Percentiles rank a stretch among this genome's conserved stretches.
These are phyloP conservation scores for Alternaria ethzedia DNA, from an alignment of 2,329 filamentous ascomycete species.

Conservation along the genomic window DNA sequence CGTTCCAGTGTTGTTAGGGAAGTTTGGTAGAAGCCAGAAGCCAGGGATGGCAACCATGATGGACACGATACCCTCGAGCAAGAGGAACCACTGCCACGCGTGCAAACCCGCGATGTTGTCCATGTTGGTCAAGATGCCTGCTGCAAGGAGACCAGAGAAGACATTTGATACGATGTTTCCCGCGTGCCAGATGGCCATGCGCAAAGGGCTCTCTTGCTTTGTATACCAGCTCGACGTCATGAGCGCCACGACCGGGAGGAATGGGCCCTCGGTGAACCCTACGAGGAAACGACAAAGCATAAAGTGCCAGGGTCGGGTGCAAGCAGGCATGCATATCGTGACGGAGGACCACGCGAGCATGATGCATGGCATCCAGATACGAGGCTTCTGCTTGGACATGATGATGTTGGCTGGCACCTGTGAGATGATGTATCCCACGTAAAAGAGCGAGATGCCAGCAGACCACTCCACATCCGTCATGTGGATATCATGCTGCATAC, in stretches of 20 bases:
- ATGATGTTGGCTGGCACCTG: conserved; percentile 57
- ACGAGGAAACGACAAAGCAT: conserved; percentile 48
- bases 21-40: conserved; percentile 47
- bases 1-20: conserved; percentile 17
- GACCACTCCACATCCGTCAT: conserved; percentile 45
- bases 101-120: conserved; percentile 48
- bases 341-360: conserved; percentile 53
- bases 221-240: conserved; percentile 57
- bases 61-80: conserved; percentile 63
- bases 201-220: conserved; percentile 51
- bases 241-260: conserved; percentile 48
- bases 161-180: conserved; percentile 56
- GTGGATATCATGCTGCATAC: conserved; percentile 48
- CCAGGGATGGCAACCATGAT: conserved; percentile 45
- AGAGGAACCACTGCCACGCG: conserved; percentile 55
- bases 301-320: conserved; percentile 40
- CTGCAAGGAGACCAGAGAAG: conserved; percentile 55
- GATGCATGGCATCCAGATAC: conserved; percentile 45
- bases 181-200: conserved; percentile 57
- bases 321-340: conserved; percentile 53
- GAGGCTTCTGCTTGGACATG: conserved; percentile 48
- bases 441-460: conserved; percentile 53
- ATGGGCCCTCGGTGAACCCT: conserved; percentile 49
- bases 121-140: conserved; percentile 56
- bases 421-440: conserved; percentile 55